phyloP scores from a whole-genome alignment of 2,329 filamentous ascomycete species.

The Graphilbum sp. region DNA sequence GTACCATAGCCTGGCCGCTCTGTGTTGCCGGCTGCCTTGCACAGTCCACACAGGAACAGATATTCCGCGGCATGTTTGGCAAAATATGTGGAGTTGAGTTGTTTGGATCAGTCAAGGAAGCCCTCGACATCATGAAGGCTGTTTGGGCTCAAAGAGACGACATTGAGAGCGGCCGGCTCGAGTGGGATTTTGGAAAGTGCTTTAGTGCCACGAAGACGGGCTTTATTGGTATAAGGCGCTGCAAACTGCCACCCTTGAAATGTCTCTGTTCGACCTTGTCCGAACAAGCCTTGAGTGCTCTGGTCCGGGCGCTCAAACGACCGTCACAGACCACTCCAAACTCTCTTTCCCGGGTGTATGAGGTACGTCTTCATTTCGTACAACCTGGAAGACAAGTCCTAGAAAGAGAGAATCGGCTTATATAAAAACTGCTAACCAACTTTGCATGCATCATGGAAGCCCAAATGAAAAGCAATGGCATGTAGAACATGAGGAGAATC shows the following conservation, averaged over 20 bases:
- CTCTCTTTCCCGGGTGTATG: too few relatives aligned
- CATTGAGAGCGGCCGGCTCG: conserved; percentile 20
- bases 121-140: conserved; percentile 27
- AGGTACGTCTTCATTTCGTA: too few relatives aligned
- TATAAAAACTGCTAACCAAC: too few relatives aligned
- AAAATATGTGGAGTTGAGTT: conserved; percentile 25
- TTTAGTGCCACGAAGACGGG: conserved; percentile 13
- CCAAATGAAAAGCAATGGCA: too few relatives aligned
- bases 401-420: too few relatives aligned
- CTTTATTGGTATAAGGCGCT: conserved; percentile 11
- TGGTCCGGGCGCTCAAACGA: too few relatives aligned
- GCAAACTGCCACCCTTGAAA: background rate
- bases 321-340: too few relatives aligned
- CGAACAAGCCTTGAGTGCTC: too few relatives aligned
- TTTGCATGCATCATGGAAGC: too few relatives aligned
- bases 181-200: conserved; percentile 27
- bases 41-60: conserved; percentile 21
- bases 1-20: conserved; percentile 19
- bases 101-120: conserved; percentile 28
- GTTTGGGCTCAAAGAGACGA: conserved; percentile 24
- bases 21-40: conserved; percentile 20
- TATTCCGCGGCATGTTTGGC: conserved; percentile 24
- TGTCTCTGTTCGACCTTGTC: too few relatives aligned
- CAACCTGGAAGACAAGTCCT: too few relatives aligned
- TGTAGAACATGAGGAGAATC: too few relatives aligned